Conservation (phyloP, 139 green algal genomes). For the Yamagishiella unicocca region DNA sequence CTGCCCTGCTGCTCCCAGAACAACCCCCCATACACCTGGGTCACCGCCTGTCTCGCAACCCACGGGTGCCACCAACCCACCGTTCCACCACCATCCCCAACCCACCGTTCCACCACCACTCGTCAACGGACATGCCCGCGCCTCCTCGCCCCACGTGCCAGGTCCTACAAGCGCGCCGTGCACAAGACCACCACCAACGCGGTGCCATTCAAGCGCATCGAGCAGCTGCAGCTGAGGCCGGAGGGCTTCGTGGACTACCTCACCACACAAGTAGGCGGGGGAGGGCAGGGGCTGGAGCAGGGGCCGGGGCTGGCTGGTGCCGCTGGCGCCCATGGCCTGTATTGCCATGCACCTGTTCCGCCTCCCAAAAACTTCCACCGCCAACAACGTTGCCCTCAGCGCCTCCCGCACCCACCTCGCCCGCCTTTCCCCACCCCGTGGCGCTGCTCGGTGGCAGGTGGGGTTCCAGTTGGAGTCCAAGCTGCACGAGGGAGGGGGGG, state of each 20-base stretch:
- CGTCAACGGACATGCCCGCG: too few relatives aligned
- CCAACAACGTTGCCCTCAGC: neutral
- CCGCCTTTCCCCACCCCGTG: neutral
- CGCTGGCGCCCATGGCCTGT: neutral
- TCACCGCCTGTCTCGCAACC: too few relatives aligned
- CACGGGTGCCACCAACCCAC: too few relatives aligned
- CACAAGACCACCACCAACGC: conserved; percentile 68
- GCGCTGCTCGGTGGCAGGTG: conserved; percentile 34
- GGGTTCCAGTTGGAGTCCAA: conserved; percentile 72
- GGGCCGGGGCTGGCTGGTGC: neutral
- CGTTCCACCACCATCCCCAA: too few relatives aligned
- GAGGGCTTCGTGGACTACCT: conserved; percentile 67
- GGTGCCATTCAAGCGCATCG: conserved; percentile 51
- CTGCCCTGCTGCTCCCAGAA: too few relatives aligned
- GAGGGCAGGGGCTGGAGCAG: neutral
- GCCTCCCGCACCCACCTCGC: neutral
- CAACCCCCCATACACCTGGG: too few relatives aligned
- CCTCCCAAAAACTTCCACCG: neutral
- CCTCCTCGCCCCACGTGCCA: neutral
- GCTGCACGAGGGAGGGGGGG: conserved; percentile 53
- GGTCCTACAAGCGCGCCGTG: conserved; percentile 62
- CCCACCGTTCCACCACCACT: too few relatives aligned
- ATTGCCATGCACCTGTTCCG: neutral
- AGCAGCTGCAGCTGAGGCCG: conserved; percentile 74
- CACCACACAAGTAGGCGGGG: neutral